Base-by-base conservation (phyloP, 495 filamentous ascomycete species). In the Xylaria nigripes region DNA sequence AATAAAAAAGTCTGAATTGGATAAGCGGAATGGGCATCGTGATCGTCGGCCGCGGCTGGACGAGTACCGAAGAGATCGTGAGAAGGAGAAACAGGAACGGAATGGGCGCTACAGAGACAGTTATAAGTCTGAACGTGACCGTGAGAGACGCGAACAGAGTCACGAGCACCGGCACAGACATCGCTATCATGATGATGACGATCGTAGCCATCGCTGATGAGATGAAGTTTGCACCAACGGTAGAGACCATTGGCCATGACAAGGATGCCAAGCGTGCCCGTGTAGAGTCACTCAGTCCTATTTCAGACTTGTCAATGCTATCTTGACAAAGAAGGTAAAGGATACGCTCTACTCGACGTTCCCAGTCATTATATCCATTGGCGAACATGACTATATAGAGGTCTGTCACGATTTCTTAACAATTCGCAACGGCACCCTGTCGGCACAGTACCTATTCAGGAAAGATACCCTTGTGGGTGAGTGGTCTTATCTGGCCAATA, bases 101-200 rank as follows among this genome's bases (percentile, higher is more conserved):
- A 70, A 72, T n/a, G 65, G 70, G 29, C 60, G 65, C 18, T 57
- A 67, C 48, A 63, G 68, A 3, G 68, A 70, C 36, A 75, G 70
- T 46, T 75, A 77, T 51, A 76, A 73, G 54, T 66, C 66, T 29
- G 74, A 79, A 51, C 62, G 72, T n/a, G 75, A 76, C 12, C 62
- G 74, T 22, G 70, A 73, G 30, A 58, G 69, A 59, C 70, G 67
- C 47, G 52, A 70, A 43, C 65, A 71, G 30, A 62, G 65, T 45
- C 68, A 74, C 40, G 55, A 60, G 36, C 66, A 61, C 47, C 57
- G 59, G 54, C 60, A 56, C 43, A 62, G 58, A 32, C 58, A 59
- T 24, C 57, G 61, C 25, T 50, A 70, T 40, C 63, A 67, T 34
- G 65, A 72, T 50, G 68, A 65, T 40, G 58, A 69, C 60, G 47